phyloP scores from a whole-genome alignment of 2,329 filamentous ascomycete genomes.

The Nannizzia gypsea region DNA sequence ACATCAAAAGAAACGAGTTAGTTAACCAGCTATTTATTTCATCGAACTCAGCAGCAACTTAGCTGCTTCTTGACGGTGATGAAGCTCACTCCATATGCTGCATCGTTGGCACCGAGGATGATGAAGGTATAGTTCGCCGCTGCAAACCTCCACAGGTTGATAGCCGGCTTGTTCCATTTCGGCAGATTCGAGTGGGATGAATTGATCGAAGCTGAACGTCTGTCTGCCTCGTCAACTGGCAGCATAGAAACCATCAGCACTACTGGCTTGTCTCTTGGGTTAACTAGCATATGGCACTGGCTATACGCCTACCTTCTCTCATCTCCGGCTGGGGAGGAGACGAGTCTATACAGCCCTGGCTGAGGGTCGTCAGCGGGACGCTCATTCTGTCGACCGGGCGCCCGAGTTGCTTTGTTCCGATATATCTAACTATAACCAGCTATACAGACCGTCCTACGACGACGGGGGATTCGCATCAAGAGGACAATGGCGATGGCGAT shows the following conservation, averaged over 20 bases:
- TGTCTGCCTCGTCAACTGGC: neutral
- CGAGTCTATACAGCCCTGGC: neutral
- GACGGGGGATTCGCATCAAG: neutral
- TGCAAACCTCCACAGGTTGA: constrained; percentile 48
- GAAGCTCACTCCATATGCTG: constrained; percentile 42
- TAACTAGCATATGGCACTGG: too few species aligned
- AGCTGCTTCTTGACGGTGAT: neutral
- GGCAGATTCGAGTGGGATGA: constrained; percentile 28
- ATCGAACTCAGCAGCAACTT: too few species aligned
- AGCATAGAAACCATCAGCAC: neutral
- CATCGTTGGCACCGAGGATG: constrained; percentile 46
- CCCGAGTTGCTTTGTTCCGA: neutral
- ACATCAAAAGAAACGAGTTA: constrained; percentile 4
- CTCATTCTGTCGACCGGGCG: neutral
- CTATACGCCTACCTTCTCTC: neutral
- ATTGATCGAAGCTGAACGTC: neutral
- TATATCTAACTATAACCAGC: too few species aligned
- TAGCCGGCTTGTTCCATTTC: constrained; percentile 51
- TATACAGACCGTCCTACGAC: neutral
- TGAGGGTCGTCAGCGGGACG: neutral
- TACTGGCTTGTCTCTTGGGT: neutral
- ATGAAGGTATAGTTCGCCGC: constrained; percentile 47
- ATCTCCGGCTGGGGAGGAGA: neutral
- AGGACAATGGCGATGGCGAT: neutral
- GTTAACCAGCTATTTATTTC: neutral